Percentiles rank a stretch among this genome's conserved stretches.
Evolutionary conservation across 2,329 filamentous ascomycete genomes (phyloP).

Genomic region (Ophiocordyceps camponoti-saundersi): DNA sequence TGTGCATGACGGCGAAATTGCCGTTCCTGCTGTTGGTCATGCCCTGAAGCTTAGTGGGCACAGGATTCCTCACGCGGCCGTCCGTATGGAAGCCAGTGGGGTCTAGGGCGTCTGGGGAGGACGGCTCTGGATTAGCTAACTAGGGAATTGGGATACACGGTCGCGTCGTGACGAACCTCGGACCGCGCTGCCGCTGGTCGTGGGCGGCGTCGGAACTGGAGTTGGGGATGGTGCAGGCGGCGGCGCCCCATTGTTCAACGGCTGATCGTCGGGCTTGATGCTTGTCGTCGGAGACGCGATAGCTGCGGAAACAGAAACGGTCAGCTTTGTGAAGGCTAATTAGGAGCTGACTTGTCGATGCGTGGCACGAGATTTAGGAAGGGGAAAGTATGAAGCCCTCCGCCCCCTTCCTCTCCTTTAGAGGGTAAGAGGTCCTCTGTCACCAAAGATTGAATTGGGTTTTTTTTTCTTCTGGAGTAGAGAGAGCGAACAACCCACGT

Average conservation of each 20-base stretch:
- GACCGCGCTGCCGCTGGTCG: neutral
- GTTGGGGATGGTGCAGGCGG: neutral
- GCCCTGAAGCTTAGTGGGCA: constrained; percentile 45
- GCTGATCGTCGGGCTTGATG: neutral
- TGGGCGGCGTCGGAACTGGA: neutral
- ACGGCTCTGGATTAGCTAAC: too few species aligned
- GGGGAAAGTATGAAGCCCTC: too few species aligned
- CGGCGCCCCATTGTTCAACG: neutral
- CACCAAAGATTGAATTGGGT: neutral
- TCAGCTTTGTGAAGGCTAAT: constrained; percentile 3
- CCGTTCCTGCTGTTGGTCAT: constrained; percentile 38
- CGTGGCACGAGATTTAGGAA: neutral
- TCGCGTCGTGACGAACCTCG: neutral
- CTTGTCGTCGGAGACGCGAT: constrained; percentile 3
- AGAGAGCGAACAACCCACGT: constrained; percentile 8
- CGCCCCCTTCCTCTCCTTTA: neutral
- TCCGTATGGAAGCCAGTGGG: constrained; percentile 6
- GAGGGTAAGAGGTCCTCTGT: neutral
- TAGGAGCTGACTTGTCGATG: too few species aligned
- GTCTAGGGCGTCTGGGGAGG: neutral
- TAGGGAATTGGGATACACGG: neutral
- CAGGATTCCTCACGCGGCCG: constrained; percentile 29
- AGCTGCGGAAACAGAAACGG: constrained; percentile 3
- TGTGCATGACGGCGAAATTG: constrained; percentile 47
- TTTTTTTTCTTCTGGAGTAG: neutral